Evolutionary conservation across 163 green algal species (phyloP), one percentile per base, ranked within the genome.

Genomic region (Botryococcus braunii): DNA sequence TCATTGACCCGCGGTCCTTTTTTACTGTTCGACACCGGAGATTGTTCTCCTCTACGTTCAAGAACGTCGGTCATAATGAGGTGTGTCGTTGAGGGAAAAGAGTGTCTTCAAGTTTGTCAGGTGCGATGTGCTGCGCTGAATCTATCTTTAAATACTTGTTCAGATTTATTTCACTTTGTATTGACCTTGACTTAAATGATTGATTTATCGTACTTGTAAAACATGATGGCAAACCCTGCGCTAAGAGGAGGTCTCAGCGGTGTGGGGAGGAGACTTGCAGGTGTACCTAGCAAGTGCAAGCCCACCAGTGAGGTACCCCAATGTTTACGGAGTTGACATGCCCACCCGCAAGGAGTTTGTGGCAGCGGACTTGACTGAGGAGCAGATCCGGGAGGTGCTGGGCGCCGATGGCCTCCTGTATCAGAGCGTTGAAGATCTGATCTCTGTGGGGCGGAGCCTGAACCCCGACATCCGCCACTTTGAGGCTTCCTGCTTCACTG

Each of bases 281-380:
- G 90, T 98, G 66, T 98, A 97, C 84, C 80, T 98, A 4, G 91
- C 91, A 0, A 91, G 78, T 34, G 85, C 90, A 4, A 87, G 87
- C 3, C 93, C 93, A 0, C 89, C 93, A 0, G 91, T 98, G 69
- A 82, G 84, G 5, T 91, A 86, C 80, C 89, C 93, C 56, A 98
- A 98, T 79, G 93, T 98, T 62, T 98, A 98, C 70, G 93, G 93
- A 41, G 92, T 98, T 59, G 93, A 98, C 82, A 93, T 98, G 91
- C 93, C 93, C 63, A 93, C 75, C 60, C 70, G 83, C 43, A 85
- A 88, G 73, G 93, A 98, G 83, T 96, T 98, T 82, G 89, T 97
- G 41, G 92, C 92, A 3, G 79, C 91, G 65, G 82, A 86, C 25
- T 79, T 94, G n/a, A 90, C 71, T 1, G 87, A 92, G 66, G 84